These are phyloP conservation scores for Acacia pycnantha DNA, from an alignment of 331 rosid species.

Conservation along the genomic window DNA sequence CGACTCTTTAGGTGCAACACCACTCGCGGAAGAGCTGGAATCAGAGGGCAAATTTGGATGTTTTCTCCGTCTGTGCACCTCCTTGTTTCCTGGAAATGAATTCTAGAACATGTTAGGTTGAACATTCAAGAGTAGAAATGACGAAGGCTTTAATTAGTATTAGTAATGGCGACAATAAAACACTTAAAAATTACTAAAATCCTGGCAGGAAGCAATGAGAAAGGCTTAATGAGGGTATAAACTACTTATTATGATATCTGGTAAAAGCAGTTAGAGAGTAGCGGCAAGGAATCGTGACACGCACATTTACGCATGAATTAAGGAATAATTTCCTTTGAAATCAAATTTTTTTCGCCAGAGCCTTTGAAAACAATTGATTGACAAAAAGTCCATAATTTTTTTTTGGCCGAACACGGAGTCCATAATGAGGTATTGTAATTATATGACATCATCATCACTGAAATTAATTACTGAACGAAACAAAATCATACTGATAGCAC, in stretches of 20 bases:
- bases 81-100: slow-evolving; percentile 58
- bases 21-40: slow-evolving; percentile 58
- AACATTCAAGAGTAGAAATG: slow-evolving; percentile 22
- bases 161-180: neutral
- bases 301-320: slow-evolving; percentile 11
- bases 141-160: slow-evolving; percentile 3
- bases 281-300: neutral
- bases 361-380: neutral
- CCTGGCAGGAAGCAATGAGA: slow-evolving; percentile 21
- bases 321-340: neutral
- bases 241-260: neutral
- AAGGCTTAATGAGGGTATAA: neutral
- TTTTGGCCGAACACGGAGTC: too few relatives aligned
- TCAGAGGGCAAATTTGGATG: slow-evolving; percentile 50
- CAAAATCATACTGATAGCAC: slow-evolving; percentile 46
- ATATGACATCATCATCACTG: slow-evolving; percentile 36
- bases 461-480: slow-evolving; percentile 39
- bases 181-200: slow-evolving; percentile 25
- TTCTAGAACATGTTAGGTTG: slow-evolving; percentile 33
- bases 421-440: slow-evolving; percentile 29
- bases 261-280: neutral
- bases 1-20: slow-evolving; percentile 52
- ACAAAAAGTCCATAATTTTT: slow-evolving; percentile 17
- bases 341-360: neutral
- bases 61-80: slow-evolving; percentile 41